Percentiles rank a stretch among this genome's conserved stretches.
Conservation (phyloP, 306 rosid species). For the Canavalia gladiata region DNA sequence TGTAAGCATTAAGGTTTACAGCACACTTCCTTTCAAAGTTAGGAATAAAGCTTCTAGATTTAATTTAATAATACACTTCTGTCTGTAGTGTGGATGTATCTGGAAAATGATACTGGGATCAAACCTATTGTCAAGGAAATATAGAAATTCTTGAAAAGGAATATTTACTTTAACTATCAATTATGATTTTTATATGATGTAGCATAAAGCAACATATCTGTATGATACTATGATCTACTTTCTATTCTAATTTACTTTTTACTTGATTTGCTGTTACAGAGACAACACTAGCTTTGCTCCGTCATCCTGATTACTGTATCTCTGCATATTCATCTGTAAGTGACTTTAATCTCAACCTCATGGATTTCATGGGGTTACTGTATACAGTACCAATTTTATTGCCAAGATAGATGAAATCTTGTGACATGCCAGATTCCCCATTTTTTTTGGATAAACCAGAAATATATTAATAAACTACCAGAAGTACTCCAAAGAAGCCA, state of each 20-base stretch:
- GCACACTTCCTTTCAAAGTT: not conserved
- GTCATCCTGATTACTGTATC: conserved; percentile 94
- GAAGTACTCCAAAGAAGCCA: not conserved
- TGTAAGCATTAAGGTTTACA: not conserved
- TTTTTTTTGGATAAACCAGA: not conserved
- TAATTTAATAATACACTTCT: conserved; percentile 1
- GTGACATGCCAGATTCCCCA: conserved; percentile 16
- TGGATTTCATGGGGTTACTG: conserved; percentile 33
- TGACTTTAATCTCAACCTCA: conserved; percentile 45
- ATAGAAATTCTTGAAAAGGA: conserved; percentile 30
- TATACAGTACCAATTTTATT: not conserved
- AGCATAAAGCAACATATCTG: conserved; percentile 30
- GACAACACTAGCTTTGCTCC: conserved; percentile 90
- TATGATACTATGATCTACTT: conserved; percentile 20
- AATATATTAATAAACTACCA: too few species aligned
- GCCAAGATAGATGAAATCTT: conserved; percentile 18
- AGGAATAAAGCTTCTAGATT: not conserved
- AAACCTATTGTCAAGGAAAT: conserved; percentile 18
- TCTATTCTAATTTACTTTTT: conserved; percentile 41
- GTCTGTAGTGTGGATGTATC: conserved; percentile 1
- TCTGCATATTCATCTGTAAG: conserved; percentile 95
- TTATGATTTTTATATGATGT: conserved; percentile 10
- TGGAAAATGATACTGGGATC: conserved; percentile 10
- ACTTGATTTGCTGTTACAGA: conserved; percentile 63
- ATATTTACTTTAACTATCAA: conserved; percentile 24